Conservation (phyloP, 345 rosid species). For the Sapria himalayana region DNA sequence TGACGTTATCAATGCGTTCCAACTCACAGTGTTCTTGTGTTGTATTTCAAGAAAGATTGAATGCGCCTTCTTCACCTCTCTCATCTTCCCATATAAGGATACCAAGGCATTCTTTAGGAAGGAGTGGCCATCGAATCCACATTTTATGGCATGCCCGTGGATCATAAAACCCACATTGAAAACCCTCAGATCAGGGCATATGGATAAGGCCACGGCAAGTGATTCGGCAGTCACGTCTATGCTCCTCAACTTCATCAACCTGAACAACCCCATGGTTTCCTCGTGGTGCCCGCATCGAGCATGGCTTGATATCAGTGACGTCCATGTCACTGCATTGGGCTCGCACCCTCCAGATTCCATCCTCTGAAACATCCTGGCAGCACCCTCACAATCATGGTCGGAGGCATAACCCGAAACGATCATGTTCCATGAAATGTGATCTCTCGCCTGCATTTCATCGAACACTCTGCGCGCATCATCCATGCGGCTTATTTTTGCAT, state of each 20-base stretch:
- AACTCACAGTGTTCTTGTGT: constrained; percentile 32
- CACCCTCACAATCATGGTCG: constrained; percentile 24
- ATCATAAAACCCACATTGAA: constrained; percentile 16
- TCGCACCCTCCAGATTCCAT: constrained; percentile 39
- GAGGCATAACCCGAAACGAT: constrained; percentile 37
- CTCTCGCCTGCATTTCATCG: constrained; percentile 32
- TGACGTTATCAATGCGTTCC: constrained; percentile 51
- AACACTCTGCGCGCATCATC: constrained; percentile 28
- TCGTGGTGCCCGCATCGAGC: constrained; percentile 26
- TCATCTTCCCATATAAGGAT: constrained; percentile 34
- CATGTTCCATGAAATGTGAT: constrained; percentile 42
- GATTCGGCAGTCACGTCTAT: constrained; percentile 21
- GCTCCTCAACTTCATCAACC: constrained; percentile 27
- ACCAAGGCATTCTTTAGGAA: constrained; percentile 37
- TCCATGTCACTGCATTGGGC: constrained; percentile 57
- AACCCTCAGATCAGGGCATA: constrained; percentile 18
- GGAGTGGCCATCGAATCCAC: constrained; percentile 33
- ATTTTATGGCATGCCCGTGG: constrained; percentile 37
- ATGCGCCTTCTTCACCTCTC: constrained; percentile 19
- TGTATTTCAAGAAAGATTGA: constrained; percentile 22
- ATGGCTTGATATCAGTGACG: constrained; percentile 42
- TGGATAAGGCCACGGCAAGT: constrained; percentile 42
- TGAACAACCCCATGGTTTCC: constrained; percentile 23
- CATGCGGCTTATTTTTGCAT: constrained; percentile 23
- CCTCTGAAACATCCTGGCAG: constrained; percentile 22